These are phyloP conservation scores for Cavenderia fasciculata DNA, from an alignment of 78 protist species.

Conservation along the genomic window DNA sequence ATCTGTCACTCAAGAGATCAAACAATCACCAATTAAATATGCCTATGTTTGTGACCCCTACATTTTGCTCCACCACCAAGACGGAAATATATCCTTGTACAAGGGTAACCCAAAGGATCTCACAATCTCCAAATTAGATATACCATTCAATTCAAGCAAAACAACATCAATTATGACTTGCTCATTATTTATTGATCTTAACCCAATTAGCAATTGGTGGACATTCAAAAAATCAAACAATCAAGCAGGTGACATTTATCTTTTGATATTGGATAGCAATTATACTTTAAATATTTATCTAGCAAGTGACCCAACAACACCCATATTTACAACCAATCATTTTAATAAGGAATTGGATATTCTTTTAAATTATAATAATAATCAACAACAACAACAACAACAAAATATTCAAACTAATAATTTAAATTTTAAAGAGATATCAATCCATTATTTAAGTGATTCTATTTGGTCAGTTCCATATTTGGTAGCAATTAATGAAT, in stretches of 20 bases:
- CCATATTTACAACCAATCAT: too few species aligned
- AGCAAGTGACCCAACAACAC: too few species aligned
- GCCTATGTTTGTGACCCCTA: constrained; percentile 47
- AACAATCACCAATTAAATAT: not conserved
- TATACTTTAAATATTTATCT: too few species aligned
- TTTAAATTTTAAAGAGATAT: constrained; percentile 12
- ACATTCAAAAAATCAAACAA: too few species aligned
- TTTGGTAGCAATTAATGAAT: constrained; percentile 14
- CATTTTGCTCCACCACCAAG: not conserved
- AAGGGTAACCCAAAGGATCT: constrained; percentile 5
- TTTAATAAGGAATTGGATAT: not conserved
- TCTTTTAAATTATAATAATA: not conserved
- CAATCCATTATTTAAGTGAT: constrained; percentile 11
- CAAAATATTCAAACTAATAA: not conserved
- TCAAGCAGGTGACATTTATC: too few species aligned
- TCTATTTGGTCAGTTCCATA: not conserved
- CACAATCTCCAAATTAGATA: too few species aligned
- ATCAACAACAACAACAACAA: not conserved
- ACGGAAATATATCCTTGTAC: constrained; percentile 10
- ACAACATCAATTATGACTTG: not conserved
- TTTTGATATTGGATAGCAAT: too few species aligned
- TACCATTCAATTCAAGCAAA: not conserved
- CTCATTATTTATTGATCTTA: constrained; percentile 37
- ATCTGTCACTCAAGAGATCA: constrained; percentile 27
- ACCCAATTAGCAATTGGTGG: not conserved